phyloP scores from a whole-genome alignment of 176 grass and related monocot species.

The Saccharum officinarum region DNA sequence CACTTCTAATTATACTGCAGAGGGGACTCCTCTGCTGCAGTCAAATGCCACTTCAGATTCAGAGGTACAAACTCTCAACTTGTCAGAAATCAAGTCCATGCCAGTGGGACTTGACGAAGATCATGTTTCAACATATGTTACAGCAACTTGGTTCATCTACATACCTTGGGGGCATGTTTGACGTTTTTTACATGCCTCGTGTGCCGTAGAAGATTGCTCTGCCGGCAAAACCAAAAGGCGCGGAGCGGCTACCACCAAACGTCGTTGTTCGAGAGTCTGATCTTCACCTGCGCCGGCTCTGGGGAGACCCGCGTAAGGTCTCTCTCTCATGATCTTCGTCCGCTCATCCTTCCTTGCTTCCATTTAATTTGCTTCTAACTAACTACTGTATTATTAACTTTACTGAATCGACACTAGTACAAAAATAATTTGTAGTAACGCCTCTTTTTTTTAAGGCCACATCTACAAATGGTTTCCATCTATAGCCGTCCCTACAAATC shows the following conservation, averaged over 20 bases:
- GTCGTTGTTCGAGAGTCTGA: slow-evolving; percentile 47
- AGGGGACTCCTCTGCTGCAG: not conserved
- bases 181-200: not conserved
- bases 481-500: too few species aligned
- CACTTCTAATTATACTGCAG: not conserved
- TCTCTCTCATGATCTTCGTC: not conserved
- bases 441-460: too few species aligned
- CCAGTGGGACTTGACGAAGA: too few species aligned
- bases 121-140: too few species aligned
- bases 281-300: slow-evolving; percentile 52
- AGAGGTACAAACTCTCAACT: slow-evolving; percentile 7
- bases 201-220: not conserved
- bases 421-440: too few species aligned
- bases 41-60: slow-evolving; percentile 22
- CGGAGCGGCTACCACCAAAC: slow-evolving; percentile 49
- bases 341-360: too few species aligned
- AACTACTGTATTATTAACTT: not conserved
- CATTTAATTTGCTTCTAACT: too few species aligned
- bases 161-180: too few species aligned
- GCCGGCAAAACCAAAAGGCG: slow-evolving; percentile 35
- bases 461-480: too few species aligned
- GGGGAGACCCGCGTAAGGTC: slow-evolving; percentile 47
- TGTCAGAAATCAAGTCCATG: not conserved
- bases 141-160: too few species aligned
- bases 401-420: too few species aligned